Evolutionary conservation across 768 basidiomycete genomes (phyloP), one percentile per base, ranked within the genome.

Genomic region (Rickenella mellea): DNA sequence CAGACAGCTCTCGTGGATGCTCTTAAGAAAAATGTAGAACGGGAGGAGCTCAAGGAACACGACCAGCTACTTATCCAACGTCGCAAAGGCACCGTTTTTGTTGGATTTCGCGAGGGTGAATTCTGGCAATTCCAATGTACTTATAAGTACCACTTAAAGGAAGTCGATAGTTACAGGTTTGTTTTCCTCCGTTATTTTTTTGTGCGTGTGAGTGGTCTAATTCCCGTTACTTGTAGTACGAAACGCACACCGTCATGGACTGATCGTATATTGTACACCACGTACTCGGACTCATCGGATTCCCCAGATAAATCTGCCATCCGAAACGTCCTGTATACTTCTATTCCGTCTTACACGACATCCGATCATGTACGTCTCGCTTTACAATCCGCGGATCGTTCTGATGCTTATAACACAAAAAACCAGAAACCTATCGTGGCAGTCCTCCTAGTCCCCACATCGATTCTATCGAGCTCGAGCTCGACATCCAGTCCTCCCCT

Each of bases 171-270:
- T 49, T 96, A 90, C 63, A 78, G 72, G 85, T 87, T 45, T 19
- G 74, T 57, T 51, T 43, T 37, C 43, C 25, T 39, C 27, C 31
- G 38, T 15, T 15, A 6, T n/a, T 21, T 21, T 36, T 37, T 39
- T 21, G 6, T 10, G 10, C 14, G 19, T 27, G 29, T 49, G 45
- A 42, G 39, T 45, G 10, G 51, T 40, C 10, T 27, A 25, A 32
- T 19, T 39, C 45, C 10, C 42, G 21, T 38, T 22, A 11, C 4
- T 31, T 35, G 19, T 37, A 86, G 85, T 54, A 56, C 61, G 9
- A 83, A 76, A 54, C 80, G 94, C 8, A 71, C 68, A 2, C 93
- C 94, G 0, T 78, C 91, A 17, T 98, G 90, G 86, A 96, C 92
- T 22, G 94, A 98, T 60, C 74, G 94, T 33, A 74, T 98, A 32